Base-by-base conservation (phyloP, 176 grass and related monocot species). In the Coix lacrymajobi region DNA sequence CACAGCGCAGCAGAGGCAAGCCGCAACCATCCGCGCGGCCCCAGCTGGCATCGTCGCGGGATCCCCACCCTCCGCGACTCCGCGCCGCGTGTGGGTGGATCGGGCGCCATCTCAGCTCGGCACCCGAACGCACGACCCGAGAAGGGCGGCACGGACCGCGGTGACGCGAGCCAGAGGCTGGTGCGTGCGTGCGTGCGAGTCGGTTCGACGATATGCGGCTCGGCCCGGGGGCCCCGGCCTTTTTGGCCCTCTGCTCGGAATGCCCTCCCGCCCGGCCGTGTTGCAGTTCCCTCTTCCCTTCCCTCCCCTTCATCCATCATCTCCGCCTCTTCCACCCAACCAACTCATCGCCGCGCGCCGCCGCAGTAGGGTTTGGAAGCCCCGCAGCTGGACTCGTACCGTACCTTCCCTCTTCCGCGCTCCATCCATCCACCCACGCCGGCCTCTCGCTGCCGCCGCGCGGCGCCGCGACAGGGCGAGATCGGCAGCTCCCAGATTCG, bases 401-500 rank as follows among this genome's bases (percentile, higher is more conserved):
- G 2, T 0, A 5, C 10, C 71, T 1, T 4, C 19, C 72, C 8
- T 0, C 19, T 34, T 7, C 19, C 22, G 12, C 30, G 3, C 3
- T 2, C 78, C 63, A 2, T 2, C 78, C 63, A 2, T 13, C 36
- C 62, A 24, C 7, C 31, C 31, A 33, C 78, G 32, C 22, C 25
- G 19, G 2, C 71, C 36, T 16, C 51, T 11, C 12, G 10, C 63
- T 24, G 28, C 40, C 40, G 22, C 31, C 34, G 3, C 22, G 5
- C 54, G 9, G 54, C 38, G 24, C 39, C 57, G 9, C 40, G 1
- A 0, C 1, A 14, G 28, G 11, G 62, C 61, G 61, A 52, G 44
- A 68, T 68, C 78, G 58, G 61, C 28, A 29, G 16, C 65, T 40
- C 16, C 20, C 77, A 89, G 81, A 85, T 89, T 81, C 87, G 57